Base-by-base conservation (phyloP, 2,329 filamentous ascomycete species). In the Monosporascus sp. region DNA sequence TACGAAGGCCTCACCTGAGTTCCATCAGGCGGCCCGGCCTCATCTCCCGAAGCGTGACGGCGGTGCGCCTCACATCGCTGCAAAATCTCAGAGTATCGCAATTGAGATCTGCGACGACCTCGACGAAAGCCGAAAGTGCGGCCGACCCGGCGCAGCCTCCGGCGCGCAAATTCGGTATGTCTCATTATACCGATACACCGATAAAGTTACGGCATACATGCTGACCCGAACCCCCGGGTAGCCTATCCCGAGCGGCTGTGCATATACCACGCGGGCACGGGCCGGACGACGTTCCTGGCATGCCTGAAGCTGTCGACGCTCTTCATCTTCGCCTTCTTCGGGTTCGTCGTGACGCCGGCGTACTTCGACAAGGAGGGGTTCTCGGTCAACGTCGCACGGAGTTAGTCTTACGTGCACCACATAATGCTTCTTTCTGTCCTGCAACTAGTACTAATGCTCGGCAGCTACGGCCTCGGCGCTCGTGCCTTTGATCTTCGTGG, bases 191-290 rank as follows among this genome's bases (percentile, higher is more conserved):
- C 9, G 19, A 40, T 24, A 41, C 47, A 14, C 31, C 4, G 9
- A 14, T 3, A 34, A 34, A 34, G 31, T 14, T 14, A 9, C 31
- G 9, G 11, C 9, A 5, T 5, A 34, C 31, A 5, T 34, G 31
- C 31, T 34, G 31, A 34, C 31, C 11, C 31, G 9, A 34, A 9
- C 11, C 9, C 9, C 31, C 24, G 24, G 24, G 9, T 34, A 34
- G 31, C 31, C 9, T 34, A 34, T 54, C 82, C 84, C 0, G 77
- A 83, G 58, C 74, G 74, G 16, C 66, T 92, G 27, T 78, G 91
- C 60, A 81, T 95, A 57, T 95, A 90, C 69, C 87, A 91, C 71
- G 85, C 85, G 51, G 88, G 90, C 50, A 86, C 83, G 0, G 78
- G 79, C 8, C 79, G 82, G 54, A 86, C 82, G 31, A 82, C 84